These are phyloP conservation scores for Debaryomyces sp. DNA, from an alignment of 1,139 yeast genomes.

Conservation along the genomic window DNA sequence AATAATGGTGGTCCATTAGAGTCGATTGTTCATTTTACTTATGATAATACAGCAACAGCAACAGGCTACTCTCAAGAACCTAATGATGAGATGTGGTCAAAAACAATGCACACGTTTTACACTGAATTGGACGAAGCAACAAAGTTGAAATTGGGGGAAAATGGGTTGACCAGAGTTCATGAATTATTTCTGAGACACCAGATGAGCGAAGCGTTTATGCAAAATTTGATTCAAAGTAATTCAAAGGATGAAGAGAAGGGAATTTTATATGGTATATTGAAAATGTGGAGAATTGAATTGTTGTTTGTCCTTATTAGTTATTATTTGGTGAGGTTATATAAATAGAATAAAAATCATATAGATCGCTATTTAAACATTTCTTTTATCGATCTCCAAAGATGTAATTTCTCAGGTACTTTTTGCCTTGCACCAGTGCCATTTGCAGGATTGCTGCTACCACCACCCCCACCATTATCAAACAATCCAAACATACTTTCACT, in stretches of 20 bases:
- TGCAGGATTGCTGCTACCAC: slow-evolving; percentile 11
- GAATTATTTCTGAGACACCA: slow-evolving; percentile 59
- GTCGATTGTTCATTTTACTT: slow-evolving; percentile 57
- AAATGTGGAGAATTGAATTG: slow-evolving; percentile 13
- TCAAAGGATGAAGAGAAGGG: slow-evolving; percentile 16
- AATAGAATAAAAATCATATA: slow-evolving; percentile 8
- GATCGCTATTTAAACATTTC: slow-evolving; percentile 26
- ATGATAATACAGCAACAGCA: slow-evolving; percentile 42
- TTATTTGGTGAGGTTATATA: slow-evolving; percentile 1
- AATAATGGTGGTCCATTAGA: slow-evolving; percentile 94
- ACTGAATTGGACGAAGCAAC: slow-evolving; percentile 30
- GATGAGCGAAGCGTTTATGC: slow-evolving; percentile 58
- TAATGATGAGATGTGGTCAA: slow-evolving; percentile 63
- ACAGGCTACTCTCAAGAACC: slow-evolving; percentile 80
- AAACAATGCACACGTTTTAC: slow-evolving; percentile 50
- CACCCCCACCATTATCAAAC: slow-evolving; percentile 13
- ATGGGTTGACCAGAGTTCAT: slow-evolving; percentile 56
- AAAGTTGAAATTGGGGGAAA: slow-evolving; percentile 40
- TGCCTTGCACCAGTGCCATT: slow-evolving; percentile 16
- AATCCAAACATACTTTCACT: slow-evolving; percentile 14
- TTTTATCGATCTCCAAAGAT: slow-evolving; percentile 39
- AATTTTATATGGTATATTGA: slow-evolving; percentile 11
- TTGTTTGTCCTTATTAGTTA: slow-evolving; percentile 11
- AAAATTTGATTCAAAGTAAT: slow-evolving; percentile 21
- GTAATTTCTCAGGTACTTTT: slow-evolving; percentile 24